phyloP scores from a whole-genome alignment of 2,329 filamentous ascomycete genomes.

The Pseudocercospora vitis region DNA sequence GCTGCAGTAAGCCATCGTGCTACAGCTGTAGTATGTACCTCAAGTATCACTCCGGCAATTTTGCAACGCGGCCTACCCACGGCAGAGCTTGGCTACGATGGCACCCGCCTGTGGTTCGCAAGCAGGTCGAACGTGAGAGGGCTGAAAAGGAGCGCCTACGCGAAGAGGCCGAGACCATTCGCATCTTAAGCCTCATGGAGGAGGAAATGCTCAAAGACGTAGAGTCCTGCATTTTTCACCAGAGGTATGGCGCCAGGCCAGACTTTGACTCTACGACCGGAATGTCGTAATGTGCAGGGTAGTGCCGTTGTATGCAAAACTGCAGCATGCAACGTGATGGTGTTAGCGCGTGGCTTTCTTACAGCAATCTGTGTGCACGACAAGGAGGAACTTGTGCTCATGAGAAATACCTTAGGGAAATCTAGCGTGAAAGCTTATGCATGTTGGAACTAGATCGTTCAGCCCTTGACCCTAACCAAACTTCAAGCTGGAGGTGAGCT shows the following conservation, averaged over 20 bases:
- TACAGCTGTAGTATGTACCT: conserved; percentile 10
- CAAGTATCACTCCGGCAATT: conserved; percentile 3
- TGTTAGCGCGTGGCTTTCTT: too few species aligned
- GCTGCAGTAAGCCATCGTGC: conserved; percentile 15
- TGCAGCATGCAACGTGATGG: not conserved
- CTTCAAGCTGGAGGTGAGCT: too few species aligned
- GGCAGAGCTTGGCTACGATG: conserved; percentile 11
- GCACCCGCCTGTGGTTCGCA: not conserved
- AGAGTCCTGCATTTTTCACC: not conserved
- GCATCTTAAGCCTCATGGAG: not conserved
- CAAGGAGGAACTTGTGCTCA: too few species aligned
- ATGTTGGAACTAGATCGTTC: too few species aligned
- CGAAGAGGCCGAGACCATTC: not conserved
- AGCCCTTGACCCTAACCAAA: too few species aligned
- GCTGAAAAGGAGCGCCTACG: not conserved
- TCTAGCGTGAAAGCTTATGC: too few species aligned
- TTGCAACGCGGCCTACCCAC: not conserved
- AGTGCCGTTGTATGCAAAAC: not conserved
- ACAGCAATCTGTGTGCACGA: too few species aligned
- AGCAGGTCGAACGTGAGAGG: not conserved
- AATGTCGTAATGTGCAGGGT: not conserved
- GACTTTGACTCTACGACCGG: conserved; percentile 4
- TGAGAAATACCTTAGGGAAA: too few species aligned
- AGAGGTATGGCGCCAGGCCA: conserved; percentile 2
- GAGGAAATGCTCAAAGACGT: not conserved